A percentile compares a stretch with the other conserved stretches of the same genome.
Conservation (phyloP, 2,329 filamentous ascomycete genomes). For the Colletotrichum salicis region DNA sequence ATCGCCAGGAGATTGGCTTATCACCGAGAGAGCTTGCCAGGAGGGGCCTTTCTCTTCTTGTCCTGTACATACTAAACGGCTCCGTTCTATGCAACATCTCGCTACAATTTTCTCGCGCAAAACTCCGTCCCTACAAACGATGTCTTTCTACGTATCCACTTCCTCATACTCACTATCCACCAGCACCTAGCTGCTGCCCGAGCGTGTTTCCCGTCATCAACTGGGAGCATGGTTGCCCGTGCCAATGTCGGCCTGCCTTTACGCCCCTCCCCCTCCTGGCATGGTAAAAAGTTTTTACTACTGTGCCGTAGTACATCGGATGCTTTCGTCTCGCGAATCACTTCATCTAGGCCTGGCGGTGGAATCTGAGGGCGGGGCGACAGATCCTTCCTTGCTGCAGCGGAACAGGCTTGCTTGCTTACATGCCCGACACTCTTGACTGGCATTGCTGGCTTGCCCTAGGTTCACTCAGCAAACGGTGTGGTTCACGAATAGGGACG, state of each 20-base stretch:
- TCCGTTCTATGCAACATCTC: background rate
- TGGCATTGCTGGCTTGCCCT: background rate
- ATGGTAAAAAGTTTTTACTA: background rate
- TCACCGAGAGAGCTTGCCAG: background rate
- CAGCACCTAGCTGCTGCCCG: slow-evolving; percentile 5
- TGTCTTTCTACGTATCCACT: background rate
- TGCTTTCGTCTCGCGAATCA: slow-evolving; percentile 3
- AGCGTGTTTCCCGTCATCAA: background rate
- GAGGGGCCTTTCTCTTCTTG: background rate
- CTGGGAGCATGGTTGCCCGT: background rate
- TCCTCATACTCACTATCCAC: slow-evolving; percentile 8
- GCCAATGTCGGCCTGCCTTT: background rate
- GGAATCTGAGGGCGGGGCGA: background rate
- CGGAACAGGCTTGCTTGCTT: slow-evolving; percentile 14
- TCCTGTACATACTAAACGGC: background rate
- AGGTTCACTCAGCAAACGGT: background rate
- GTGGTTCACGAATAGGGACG: background rate
- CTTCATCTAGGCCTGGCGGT: slow-evolving; percentile 25
- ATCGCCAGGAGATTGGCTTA: too few relatives aligned
- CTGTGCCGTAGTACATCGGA: slow-evolving; percentile 7
- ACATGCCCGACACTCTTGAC: slow-evolving; percentile 6
- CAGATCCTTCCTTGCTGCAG: slow-evolving; percentile 6
- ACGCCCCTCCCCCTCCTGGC: background rate
- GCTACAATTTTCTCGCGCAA: background rate
- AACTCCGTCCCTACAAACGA: background rate